Percentiles rank a stretch among this genome's conserved stretches.
Evolutionary conservation across 2,329 filamentous ascomycete genomes (phyloP).

Genomic region (Colletotrichum liaoningense): DNA sequence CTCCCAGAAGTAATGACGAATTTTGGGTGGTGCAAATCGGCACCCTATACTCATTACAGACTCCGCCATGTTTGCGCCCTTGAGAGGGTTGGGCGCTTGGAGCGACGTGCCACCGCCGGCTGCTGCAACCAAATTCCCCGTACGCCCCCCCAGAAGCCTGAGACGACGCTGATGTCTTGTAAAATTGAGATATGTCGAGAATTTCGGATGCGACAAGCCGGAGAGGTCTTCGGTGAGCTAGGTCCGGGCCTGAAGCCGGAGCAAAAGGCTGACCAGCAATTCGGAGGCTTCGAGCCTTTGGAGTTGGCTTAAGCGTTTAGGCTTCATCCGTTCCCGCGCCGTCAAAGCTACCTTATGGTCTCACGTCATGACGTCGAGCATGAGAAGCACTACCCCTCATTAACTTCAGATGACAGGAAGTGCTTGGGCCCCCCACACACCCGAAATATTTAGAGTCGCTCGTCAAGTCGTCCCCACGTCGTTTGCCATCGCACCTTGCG

Average conservation of each 20-base stretch:
- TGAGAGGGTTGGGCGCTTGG: background rate
- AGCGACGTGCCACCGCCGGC: conserved; percentile 5
- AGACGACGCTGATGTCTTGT: background rate
- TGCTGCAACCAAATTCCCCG: background rate
- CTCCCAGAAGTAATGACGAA: background rate
- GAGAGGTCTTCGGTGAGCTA: background rate
- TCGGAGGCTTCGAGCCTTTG: background rate
- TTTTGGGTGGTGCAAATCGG: background rate
- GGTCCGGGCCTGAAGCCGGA: background rate
- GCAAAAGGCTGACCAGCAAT: background rate
- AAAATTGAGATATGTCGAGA: background rate
- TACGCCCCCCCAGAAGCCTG: background rate
- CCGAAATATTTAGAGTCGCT: background rate
- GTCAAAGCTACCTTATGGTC: background rate
- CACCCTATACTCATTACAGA: background rate
- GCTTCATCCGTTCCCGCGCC: background rate
- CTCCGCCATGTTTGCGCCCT: conserved; percentile 11
- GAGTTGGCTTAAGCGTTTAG: conserved; percentile 6
- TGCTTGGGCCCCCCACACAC: background rate
- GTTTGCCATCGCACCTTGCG: conserved; percentile 5
- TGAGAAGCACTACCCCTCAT: background rate
- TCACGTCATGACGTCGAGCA: background rate
- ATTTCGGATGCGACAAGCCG: background rate
- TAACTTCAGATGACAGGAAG: conserved; percentile 10
- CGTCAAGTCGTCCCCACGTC: no score